These are phyloP conservation scores for Gymnopilus dilepis DNA, from an alignment of 768 basidiomycete genomes.

Conservation along the genomic window DNA sequence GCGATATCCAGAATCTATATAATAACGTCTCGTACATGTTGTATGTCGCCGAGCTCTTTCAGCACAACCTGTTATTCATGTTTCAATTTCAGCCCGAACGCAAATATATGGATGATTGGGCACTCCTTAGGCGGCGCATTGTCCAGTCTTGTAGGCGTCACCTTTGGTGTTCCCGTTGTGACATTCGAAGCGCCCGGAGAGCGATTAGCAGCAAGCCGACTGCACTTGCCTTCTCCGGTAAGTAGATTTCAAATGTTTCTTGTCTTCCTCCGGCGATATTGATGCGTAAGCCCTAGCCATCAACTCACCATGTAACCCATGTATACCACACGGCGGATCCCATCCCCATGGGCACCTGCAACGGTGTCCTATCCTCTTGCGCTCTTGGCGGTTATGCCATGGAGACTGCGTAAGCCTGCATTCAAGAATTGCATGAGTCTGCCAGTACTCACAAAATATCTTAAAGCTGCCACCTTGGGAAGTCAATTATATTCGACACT, in stretches of 20 bases:
- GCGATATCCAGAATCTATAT: constrained; percentile 94
- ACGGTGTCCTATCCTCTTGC: constrained; percentile 80
- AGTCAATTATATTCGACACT: constrained; percentile 89
- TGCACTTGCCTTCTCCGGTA: constrained; percentile 89
- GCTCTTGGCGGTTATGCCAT: constrained; percentile 89
- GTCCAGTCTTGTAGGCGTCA: constrained; percentile 81
- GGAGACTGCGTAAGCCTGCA: constrained; percentile 63
- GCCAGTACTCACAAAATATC: background rate
- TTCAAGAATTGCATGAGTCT: background rate
- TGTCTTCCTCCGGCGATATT: background rate
- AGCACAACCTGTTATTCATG: background rate
- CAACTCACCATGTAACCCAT: constrained; percentile 82
- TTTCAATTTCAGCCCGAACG: constrained; percentile 55
- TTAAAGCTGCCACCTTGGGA: constrained; percentile 82
- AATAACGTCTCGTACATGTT: constrained; percentile 95
- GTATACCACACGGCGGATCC: constrained; percentile 96
- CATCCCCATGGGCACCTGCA: constrained; percentile 90
- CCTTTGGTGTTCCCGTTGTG: constrained; percentile 89
- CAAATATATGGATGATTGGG: constrained; percentile 88
- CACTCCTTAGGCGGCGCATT: constrained; percentile 78
- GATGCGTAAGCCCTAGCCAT: constrained; percentile 54
- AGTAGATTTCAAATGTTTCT: background rate
- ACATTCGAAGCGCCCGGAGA: constrained; percentile 93
- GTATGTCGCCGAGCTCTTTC: constrained; percentile 31
- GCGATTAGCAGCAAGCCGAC: constrained; percentile 71